Evolutionary conservation across 345 rosid genomes (phyloP).

Genomic region (Eucalyptus paniculata): DNA sequence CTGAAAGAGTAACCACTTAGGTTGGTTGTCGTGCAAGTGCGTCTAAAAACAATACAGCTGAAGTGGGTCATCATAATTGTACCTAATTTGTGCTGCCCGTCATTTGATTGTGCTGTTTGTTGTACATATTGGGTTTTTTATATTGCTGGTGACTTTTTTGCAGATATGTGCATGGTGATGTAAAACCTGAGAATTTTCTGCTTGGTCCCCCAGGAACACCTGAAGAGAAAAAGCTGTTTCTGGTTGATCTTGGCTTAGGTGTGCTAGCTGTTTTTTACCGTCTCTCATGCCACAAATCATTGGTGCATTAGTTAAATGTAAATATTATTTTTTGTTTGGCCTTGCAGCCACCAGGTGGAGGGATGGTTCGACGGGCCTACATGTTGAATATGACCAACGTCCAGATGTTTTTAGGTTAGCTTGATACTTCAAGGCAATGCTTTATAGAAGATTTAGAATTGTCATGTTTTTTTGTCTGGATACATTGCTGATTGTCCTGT

Average conservation of each 20-base stretch:
- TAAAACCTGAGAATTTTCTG: conserved; percentile 94
- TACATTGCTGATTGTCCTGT: background rate
- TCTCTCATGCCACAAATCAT: background rate
- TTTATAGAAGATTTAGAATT: background rate
- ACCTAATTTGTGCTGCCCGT: background rate
- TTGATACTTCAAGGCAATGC: background rate
- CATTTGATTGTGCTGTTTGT: background rate
- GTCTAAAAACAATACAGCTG: background rate
- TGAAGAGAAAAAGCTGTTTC: conserved; percentile 83
- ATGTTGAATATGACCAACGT: conserved; percentile 97
- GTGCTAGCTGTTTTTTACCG: background rate
- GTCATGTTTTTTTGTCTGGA: background rate
- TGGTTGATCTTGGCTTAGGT: conserved; percentile 95
- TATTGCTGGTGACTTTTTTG: conserved; percentile 2
- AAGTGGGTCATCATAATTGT: background rate
- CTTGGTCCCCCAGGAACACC: conserved; percentile 81
- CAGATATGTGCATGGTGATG: conserved; percentile 98
- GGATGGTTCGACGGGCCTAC: conserved; percentile 67
- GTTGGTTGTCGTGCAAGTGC: background rate
- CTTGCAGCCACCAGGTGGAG: conserved; percentile 82
- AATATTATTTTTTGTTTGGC: conserved; percentile 1
- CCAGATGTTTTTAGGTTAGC: conserved; percentile 92
- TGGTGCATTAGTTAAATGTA: background rate
- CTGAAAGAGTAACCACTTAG: background rate
- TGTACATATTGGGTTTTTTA: background rate